Conservation (phyloP, 208 protist genomes). For the Leishmania martiniquensis region DNA sequence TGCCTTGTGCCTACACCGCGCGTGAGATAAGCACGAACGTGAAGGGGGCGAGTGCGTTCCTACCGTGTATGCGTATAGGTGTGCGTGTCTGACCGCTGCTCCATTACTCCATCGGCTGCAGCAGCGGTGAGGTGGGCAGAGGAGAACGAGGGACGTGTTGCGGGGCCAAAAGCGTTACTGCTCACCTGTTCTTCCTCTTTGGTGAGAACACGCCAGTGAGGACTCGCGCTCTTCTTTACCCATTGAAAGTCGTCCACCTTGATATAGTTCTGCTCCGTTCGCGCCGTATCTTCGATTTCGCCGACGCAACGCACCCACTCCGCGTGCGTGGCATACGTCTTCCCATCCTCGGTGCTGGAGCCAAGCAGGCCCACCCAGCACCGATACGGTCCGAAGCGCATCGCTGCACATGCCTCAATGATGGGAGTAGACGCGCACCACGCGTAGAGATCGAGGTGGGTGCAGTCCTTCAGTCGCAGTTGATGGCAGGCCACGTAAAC, state of each 20-base stretch:
- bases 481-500: slow-evolving; percentile 88
- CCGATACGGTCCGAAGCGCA: slow-evolving; percentile 82
- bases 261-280: slow-evolving; percentile 44
- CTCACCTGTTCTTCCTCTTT: slow-evolving; percentile 32
- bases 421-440: slow-evolving; percentile 85
- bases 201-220: slow-evolving; percentile 78
- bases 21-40: not conserved
- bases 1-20: not conserved
- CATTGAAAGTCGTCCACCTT: slow-evolving; percentile 90
- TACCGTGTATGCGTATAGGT: not conserved
- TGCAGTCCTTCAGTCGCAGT: slow-evolving; percentile 82
- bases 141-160: not conserved
- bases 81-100: not conserved
- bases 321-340: slow-evolving; percentile 40
- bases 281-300: slow-evolving; percentile 46
- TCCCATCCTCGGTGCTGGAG: slow-evolving; percentile 30
- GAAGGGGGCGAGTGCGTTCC: not conserved
- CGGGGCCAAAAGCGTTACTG: slow-evolving; percentile 23
- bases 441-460: slow-evolving; percentile 70
- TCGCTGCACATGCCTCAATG: slow-evolving; percentile 71
- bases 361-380: slow-evolving; percentile 71
- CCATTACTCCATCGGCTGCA: not conserved
- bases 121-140: not conserved
- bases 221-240: slow-evolving; percentile 78
- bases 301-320: slow-evolving; percentile 68